Evolutionary conservation across 1,284 basidiomycete species (phyloP).

Genomic region (Tremellales sp.): DNA sequence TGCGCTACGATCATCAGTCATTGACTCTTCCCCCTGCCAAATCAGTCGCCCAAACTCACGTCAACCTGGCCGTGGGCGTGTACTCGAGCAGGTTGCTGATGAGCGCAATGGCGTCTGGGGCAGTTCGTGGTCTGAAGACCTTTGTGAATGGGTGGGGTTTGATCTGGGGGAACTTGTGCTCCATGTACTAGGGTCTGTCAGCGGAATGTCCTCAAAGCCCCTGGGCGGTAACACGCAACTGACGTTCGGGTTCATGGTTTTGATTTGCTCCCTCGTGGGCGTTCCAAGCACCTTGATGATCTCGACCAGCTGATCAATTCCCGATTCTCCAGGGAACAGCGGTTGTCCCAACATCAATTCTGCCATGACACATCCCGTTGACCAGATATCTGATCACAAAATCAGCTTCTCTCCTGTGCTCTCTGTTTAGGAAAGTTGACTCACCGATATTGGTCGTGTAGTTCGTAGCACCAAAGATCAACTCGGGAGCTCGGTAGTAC

Average conservation of each 20-base stretch:
- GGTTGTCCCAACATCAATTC: conserved; percentile 99
- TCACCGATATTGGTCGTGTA: conserved; percentile 99
- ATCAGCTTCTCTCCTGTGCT: conserved; percentile 2
- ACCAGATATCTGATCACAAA: conserved; percentile 97
- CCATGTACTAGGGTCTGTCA: conserved; percentile 71
- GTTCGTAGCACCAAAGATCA: conserved; percentile 99
- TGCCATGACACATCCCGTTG: conserved; percentile 99
- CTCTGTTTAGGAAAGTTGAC: conserved; percentile 33
- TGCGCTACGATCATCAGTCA: conserved; percentile 50
- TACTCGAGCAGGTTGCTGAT: conserved; percentile 95
- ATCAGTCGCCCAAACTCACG: conserved; percentile 25
- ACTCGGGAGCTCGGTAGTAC: conserved; percentile 98
- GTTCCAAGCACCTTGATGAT: conserved; percentile 99
- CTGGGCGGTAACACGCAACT: conserved; percentile 11
- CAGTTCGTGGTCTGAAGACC: conserved; percentile 97
- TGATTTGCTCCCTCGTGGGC: conserved; percentile 97
- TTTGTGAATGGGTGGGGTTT: conserved; percentile 94
- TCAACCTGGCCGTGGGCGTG: conserved; percentile 87
- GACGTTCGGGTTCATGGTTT: conserved; percentile 98
- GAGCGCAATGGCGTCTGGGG: conserved; percentile 91
- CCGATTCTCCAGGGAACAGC: conserved; percentile 97
- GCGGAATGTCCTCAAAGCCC: neutral
- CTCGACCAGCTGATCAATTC: conserved; percentile 99
- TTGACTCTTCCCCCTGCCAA: neutral
- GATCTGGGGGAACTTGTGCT: conserved; percentile 99